Conservation (phyloP, 164 flowering plant genomes). For the Santalum album region DNA sequence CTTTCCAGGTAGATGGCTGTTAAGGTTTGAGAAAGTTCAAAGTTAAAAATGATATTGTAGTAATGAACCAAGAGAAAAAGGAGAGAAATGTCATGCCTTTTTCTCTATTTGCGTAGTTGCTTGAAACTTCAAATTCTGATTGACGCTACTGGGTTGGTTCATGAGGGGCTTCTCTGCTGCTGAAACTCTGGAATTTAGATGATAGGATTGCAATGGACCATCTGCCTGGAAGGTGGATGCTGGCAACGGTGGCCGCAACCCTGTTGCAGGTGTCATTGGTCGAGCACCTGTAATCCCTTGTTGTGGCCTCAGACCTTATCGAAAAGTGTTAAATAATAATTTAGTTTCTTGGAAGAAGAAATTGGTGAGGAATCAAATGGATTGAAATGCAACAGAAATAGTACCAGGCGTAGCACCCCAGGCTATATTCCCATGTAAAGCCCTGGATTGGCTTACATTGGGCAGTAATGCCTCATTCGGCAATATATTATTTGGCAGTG, state of each 20-base stretch:
- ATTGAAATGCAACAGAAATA: slow-evolving; percentile 12
- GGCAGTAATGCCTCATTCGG: slow-evolving; percentile 57
- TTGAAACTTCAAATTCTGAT: slow-evolving; percentile 16
- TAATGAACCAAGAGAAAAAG: neutral
- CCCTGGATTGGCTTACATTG: slow-evolving; percentile 44
- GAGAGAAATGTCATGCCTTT: slow-evolving; percentile 18
- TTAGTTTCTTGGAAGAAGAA: neutral
- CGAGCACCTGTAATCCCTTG: slow-evolving; percentile 43
- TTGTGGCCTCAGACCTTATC: slow-evolving; percentile 47
- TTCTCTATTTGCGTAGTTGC: slow-evolving; percentile 18
- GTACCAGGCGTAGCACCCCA: slow-evolving; percentile 67
- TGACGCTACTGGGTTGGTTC: slow-evolving; percentile 16
- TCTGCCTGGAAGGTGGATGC: slow-evolving; percentile 29
- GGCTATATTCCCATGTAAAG: slow-evolving; percentile 42
- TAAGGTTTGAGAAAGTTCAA: neutral
- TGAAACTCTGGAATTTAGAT: slow-evolving; percentile 17
- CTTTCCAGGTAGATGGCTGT: neutral
- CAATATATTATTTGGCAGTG: slow-evolving; percentile 56
- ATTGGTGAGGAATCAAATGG: neutral
- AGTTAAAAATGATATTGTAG: neutral
- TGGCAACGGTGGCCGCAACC: slow-evolving; percentile 47
- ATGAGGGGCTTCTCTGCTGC: slow-evolving; percentile 21
- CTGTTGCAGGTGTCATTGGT: slow-evolving; percentile 28
- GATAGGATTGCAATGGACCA: slow-evolving; percentile 18
- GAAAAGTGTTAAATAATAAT: neutral